Conservation (phyloP, 257 asterid species). For the Nicotiana undulata region DNA sequence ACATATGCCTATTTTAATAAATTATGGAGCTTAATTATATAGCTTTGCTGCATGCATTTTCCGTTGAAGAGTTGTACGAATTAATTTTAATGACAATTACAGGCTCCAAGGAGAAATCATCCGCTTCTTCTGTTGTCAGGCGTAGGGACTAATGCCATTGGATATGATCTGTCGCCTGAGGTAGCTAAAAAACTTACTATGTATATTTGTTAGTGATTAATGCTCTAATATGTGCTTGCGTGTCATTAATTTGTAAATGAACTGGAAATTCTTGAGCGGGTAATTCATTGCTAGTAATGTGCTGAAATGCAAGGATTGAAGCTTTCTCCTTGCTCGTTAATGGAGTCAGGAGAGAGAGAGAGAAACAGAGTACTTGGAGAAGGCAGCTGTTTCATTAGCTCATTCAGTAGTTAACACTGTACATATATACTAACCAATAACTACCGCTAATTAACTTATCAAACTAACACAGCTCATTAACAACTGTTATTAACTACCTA, state of each 20-base stretch:
- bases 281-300: background rate
- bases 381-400: no score
- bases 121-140: slow-evolving; percentile 88
- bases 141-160: slow-evolving; percentile 93
- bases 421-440: no score
- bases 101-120: slow-evolving; percentile 86
- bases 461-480: no score
- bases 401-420: no score
- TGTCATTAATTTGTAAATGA: background rate
- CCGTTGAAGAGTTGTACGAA: background rate
- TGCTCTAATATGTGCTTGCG: background rate
- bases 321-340: no score
- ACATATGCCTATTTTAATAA: background rate
- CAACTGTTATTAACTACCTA: no score
- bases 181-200: slow-evolving; percentile 19
- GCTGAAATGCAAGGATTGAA: no score
- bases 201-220: background rate
- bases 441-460: no score
- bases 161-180: slow-evolving; percentile 92
- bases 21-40: no score
- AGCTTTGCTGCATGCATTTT: background rate
- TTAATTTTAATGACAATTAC: background rate
- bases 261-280: background rate
- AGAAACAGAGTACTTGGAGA: no score
- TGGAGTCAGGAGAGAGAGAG: no score